Evolutionary conservation across 345 rosid species (phyloP).

Genomic region (Pistacia vera): DNA sequence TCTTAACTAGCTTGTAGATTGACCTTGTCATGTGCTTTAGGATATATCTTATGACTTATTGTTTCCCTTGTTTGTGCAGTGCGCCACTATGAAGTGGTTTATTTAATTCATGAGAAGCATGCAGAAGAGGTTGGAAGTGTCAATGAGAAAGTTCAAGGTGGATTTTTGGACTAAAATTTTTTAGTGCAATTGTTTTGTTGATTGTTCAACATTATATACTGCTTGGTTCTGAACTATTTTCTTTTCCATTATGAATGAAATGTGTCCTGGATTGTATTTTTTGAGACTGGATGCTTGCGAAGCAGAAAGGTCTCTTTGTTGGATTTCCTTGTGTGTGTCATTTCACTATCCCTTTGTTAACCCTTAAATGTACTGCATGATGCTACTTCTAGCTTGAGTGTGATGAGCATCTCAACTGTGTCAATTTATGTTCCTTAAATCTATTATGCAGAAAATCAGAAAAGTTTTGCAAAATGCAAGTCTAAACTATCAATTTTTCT

Average conservation of each 20-base stretch:
- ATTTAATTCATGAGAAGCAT: constrained; percentile 88
- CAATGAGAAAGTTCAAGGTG: constrained; percentile 90
- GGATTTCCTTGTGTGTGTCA: neutral
- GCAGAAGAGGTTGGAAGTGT: constrained; percentile 71
- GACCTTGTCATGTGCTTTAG: neutral
- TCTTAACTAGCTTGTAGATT: neutral
- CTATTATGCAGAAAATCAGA: neutral
- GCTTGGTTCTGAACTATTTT: too few relatives aligned
- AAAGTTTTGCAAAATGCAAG: neutral
- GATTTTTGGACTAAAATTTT: neutral
- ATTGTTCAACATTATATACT: neutral
- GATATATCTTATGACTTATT: neutral
- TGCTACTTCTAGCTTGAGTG: neutral
- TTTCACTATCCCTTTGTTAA: neutral
- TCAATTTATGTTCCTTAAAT: neutral
- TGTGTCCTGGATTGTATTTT: neutral
- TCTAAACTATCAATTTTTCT: neutral
- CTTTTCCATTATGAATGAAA: neutral
- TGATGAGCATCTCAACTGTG: neutral
- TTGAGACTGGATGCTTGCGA: neutral
- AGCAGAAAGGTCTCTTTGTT: neutral
- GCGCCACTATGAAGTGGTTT: constrained; percentile 95
- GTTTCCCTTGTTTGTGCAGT: constrained; percentile 41
- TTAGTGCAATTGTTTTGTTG: neutral
- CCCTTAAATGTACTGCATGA: neutral